Base-by-base conservation (phyloP, 1,284 basidiomycete species). In the Trichosporon inkin region DNA sequence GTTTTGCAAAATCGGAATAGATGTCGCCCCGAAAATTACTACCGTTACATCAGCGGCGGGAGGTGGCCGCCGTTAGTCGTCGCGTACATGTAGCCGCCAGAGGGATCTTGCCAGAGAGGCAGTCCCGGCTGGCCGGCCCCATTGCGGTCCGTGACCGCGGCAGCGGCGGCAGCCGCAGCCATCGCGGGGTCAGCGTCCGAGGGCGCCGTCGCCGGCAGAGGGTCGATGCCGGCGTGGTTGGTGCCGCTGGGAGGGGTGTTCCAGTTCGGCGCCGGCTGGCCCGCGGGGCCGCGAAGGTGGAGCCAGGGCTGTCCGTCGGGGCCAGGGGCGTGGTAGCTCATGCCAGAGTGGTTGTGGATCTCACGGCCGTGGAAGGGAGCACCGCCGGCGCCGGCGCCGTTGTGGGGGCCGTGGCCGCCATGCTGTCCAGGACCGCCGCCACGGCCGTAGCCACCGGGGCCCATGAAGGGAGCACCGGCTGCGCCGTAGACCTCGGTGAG, bases 401-500 rank as follows among this genome's bases (percentile, higher is more conserved):
- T 32, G 39, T 56, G 61, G 3, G 62, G 58, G 16, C 56, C 49
- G 39, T 40, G 58, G 49, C 63, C 61, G 10, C 34, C 57, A 53
- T 61, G 67, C 10, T 38, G 59, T 47, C 56, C 49, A 36, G 55
- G 53, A 37, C 58, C 58, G 4, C 37, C 55, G 36, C 60, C 57
- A 24, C 65, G 58, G 22, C 68, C 67, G 63, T 69, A 71, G 41
- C 64, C 68, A n/a, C 59, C 58, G 22, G 63, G 65, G 24, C 64
- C 63, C 62, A 74, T 68, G 70, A 71, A 75, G 7, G 72, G 72
- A 19, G 55, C 60, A n/a, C 67, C 68, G 37, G 67, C 67, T 17
- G 70, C 68, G 35, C 76, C 77, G 68, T 79, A 79, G 35, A 76
- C 74, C 53, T 79, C 78, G 58, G 73, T 75, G 57, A 79, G 70